Percentiles rank a stretch among this genome's conserved stretches.
Conservation (phyloP, 805 yeast genomes). For the Saccharomycopsis sp. region DNA sequence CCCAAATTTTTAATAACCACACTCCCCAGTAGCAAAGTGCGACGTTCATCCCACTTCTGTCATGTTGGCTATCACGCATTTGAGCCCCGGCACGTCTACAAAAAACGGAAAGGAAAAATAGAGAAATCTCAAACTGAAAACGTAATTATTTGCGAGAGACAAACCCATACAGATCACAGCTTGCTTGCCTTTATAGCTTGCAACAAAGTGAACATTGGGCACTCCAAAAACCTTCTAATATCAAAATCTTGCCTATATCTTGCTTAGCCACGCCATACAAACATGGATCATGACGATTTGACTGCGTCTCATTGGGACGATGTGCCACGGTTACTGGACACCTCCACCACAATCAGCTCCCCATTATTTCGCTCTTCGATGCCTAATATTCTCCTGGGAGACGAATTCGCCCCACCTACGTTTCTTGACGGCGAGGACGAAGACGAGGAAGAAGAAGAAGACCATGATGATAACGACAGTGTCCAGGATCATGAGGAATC, state of each 20-base stretch:
- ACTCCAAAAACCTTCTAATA: no score
- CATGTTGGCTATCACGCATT: background rate
- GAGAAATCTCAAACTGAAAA: no score
- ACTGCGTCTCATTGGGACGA: constrained; percentile 61
- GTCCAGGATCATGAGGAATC: constrained; percentile 18
- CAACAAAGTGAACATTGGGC: no score
- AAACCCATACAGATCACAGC: no score
- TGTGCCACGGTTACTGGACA: constrained; percentile 34
- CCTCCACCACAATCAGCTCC: constrained; percentile 18
- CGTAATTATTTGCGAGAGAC: background rate
- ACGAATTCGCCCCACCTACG: constrained; percentile 24
- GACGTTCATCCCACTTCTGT: no score
- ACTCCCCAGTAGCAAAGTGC: no score
- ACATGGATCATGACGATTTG: constrained; percentile 43
- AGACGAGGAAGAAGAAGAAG: constrained; percentile 15
- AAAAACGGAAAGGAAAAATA: no score
- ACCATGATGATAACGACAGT: constrained; percentile 11
- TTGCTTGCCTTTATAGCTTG: no score
- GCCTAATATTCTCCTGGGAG: constrained; percentile 23
- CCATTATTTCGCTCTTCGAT: constrained; percentile 4
- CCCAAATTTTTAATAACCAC: background rate
- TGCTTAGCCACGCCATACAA: no score
- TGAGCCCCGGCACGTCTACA: background rate
- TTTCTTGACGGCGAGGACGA: constrained; percentile 22
- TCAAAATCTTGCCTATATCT: no score